Evolutionary conservation across 148 eudicot genomes (phyloP).

Genomic region (Chenopodium album): DNA sequence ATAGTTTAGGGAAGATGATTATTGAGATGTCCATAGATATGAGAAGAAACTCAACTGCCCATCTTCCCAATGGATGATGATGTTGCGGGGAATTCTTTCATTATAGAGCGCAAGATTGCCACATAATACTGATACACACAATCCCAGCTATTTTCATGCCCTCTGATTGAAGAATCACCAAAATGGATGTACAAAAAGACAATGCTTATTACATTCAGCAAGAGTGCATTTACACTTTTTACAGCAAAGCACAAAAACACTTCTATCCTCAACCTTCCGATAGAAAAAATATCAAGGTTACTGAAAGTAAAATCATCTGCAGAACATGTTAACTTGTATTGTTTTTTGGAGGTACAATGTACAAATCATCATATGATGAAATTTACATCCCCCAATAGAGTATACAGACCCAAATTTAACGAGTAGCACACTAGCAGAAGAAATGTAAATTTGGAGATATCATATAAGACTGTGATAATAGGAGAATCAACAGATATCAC

Average conservation of each 20-base stretch:
- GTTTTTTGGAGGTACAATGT: not conserved
- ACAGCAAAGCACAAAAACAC: not conserved
- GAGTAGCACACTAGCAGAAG: not conserved
- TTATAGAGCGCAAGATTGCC: constrained; percentile 13
- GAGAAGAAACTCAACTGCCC: constrained; percentile 33
- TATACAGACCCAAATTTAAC: not conserved
- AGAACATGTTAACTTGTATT: not conserved
- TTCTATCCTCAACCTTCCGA: not conserved
- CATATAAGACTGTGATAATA: not conserved
- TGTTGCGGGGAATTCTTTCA: constrained; percentile 41
- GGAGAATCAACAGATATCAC: not conserved
- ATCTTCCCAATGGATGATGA: constrained; percentile 23
- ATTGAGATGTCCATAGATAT: constrained; percentile 31
- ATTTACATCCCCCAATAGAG: not conserved
- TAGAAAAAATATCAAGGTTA: not conserved
- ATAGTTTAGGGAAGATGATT: constrained; percentile 38
- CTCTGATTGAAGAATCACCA: not conserved
- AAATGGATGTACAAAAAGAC: not conserved
- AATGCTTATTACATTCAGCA: not conserved
- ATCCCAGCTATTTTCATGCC: constrained; percentile 24
- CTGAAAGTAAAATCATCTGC: not conserved
- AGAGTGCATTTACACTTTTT: not conserved
- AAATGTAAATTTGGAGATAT: not conserved
- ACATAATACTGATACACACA: constrained; percentile 46
- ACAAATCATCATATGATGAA: not conserved